These are phyloP conservation scores for Symbiodinium natans DNA, from an alignment of 73 alveolate genomes.

Conservation along the genomic window DNA sequence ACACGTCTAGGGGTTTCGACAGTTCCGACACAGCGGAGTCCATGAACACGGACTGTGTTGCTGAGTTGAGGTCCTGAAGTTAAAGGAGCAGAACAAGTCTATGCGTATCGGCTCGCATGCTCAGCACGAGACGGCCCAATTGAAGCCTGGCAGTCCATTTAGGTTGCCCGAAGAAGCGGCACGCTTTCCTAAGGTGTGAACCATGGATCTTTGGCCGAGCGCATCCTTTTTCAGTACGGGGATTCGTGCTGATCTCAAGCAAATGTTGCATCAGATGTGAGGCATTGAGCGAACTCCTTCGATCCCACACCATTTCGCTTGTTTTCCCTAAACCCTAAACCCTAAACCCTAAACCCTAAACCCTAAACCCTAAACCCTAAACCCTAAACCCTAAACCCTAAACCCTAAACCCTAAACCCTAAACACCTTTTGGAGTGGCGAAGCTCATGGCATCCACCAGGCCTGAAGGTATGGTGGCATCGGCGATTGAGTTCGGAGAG, in stretches of 20 bases:
- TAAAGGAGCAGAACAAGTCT: slow-evolving; percentile 69
- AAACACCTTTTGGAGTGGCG: background rate
- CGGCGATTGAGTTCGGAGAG: slow-evolving; percentile 94
- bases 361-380: too few relatives aligned
- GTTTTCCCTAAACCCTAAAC: too few relatives aligned
- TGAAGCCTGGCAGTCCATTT: background rate
- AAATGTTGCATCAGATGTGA: background rate
- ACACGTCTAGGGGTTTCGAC: background rate
- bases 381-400: too few relatives aligned
- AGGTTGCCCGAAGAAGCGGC: background rate
- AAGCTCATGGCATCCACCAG: background rate
- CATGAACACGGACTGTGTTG: too few relatives aligned
- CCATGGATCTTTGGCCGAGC: slow-evolving; percentile 90
- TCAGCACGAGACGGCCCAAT: background rate
- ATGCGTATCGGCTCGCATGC: slow-evolving; percentile 66
- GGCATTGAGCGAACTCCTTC: too few relatives aligned
- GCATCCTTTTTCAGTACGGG: slow-evolving; percentile 85
- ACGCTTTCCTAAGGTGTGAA: slow-evolving; percentile 43
- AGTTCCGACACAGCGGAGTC: background rate
- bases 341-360: too few relatives aligned
- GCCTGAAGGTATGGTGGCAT: slow-evolving; percentile 94
- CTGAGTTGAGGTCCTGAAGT: slow-evolving; percentile 40
- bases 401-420: too few relatives aligned
- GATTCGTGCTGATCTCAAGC: slow-evolving; percentile 26
- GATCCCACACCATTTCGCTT: too few relatives aligned